A percentile compares a stretch with the other conserved stretches of the same genome.
These are phyloP conservation scores for Pseudohyphozyma bogoriensis DNA, from an alignment of 768 basidiomycete genomes.

Conservation along the genomic window DNA sequence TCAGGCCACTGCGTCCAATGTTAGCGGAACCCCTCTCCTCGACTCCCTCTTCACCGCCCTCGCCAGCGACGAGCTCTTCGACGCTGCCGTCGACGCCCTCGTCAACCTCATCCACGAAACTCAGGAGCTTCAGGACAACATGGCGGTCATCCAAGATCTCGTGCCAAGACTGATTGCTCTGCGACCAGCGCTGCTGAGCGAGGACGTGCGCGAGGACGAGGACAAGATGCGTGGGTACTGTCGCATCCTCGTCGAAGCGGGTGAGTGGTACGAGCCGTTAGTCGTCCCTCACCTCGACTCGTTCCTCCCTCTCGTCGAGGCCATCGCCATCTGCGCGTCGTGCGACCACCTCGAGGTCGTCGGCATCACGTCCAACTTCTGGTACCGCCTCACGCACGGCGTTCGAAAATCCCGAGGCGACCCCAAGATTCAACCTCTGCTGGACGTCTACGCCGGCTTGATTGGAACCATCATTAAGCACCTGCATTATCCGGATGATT, in stretches of 20 bases:
- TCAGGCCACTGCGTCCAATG: slow-evolving; percentile 55
- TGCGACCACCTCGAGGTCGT: slow-evolving; percentile 92
- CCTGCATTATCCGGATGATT: slow-evolving; percentile 78
- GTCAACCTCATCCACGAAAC: slow-evolving; percentile 97
- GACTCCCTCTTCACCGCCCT: slow-evolving; percentile 74
- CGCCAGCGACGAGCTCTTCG: slow-evolving; percentile 75
- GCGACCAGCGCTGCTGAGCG: slow-evolving; percentile 48
- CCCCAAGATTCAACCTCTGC: slow-evolving; percentile 50
- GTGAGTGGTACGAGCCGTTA: slow-evolving; percentile 84
- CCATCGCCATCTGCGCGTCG: slow-evolving; percentile 83
- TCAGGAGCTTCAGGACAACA: slow-evolving; percentile 90
- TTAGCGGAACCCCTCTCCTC: slow-evolving; percentile 71
- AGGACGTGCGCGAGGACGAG: slow-evolving; percentile 58
- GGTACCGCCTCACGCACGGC: slow-evolving; percentile 90
- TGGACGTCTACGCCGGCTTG: slow-evolving; percentile 71
- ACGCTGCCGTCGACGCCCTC: slow-evolving; percentile 78
- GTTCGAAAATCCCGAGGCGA: slow-evolving; percentile 51
- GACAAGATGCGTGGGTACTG: slow-evolving; percentile 84
- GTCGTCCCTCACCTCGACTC: slow-evolving; percentile 80
- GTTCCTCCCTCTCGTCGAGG: slow-evolving; percentile 90
- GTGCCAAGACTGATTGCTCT: slow-evolving; percentile 76
- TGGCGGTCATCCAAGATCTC: slow-evolving; percentile 74
- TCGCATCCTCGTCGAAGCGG: slow-evolving; percentile 90
- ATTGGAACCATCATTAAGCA: slow-evolving; percentile 80
- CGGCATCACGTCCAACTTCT: slow-evolving; percentile 94